phyloP scores from a whole-genome alignment of 495 filamentous ascomycete species.

The Ascodesmis nigricans region DNA sequence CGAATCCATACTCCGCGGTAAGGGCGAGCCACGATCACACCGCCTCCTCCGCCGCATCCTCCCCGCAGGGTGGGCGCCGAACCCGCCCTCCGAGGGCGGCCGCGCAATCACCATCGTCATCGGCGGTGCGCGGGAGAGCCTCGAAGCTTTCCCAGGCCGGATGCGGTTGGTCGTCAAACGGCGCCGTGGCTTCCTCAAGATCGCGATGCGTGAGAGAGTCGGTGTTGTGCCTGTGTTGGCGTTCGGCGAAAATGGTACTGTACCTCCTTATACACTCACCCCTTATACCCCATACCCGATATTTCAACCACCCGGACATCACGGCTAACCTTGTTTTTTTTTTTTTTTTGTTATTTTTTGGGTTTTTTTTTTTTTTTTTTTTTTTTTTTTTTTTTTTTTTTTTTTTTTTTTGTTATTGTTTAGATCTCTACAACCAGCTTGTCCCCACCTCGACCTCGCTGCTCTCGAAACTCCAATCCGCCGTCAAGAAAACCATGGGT shows the following conservation, averaged over 20 bases:
- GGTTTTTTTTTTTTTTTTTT: too few relatives aligned
- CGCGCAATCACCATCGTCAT: constrained; percentile 90
- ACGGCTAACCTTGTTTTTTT: too few relatives aligned
- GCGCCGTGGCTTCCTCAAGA: constrained; percentile 80
- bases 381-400: too few relatives aligned
- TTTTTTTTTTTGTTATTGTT: neutral
- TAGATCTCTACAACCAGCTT: constrained; percentile 74
- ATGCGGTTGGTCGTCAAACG: constrained; percentile 55
- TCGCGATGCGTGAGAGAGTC: constrained; percentile 72
- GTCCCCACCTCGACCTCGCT: constrained; percentile 43
- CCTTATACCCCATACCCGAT: too few relatives aligned
- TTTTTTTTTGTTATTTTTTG: too few relatives aligned
- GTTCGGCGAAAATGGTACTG: constrained; percentile 72
- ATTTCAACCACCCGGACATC: too few relatives aligned
- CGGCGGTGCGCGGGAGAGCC: constrained; percentile 74
- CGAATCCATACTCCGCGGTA: constrained; percentile 44
- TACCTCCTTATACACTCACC: too few relatives aligned
- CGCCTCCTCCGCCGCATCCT: neutral
- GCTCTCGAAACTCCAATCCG: constrained; percentile 55
- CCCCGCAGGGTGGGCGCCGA: constrained; percentile 6
- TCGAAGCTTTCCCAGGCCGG: constrained; percentile 57
- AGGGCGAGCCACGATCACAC: neutral
- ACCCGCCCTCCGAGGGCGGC: constrained; percentile 24
- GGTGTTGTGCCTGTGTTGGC: constrained; percentile 77
- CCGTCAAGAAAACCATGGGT: constrained; percentile 62